phyloP scores from a whole-genome alignment of 345 rosid species.

The Combretum micranthum region DNA sequence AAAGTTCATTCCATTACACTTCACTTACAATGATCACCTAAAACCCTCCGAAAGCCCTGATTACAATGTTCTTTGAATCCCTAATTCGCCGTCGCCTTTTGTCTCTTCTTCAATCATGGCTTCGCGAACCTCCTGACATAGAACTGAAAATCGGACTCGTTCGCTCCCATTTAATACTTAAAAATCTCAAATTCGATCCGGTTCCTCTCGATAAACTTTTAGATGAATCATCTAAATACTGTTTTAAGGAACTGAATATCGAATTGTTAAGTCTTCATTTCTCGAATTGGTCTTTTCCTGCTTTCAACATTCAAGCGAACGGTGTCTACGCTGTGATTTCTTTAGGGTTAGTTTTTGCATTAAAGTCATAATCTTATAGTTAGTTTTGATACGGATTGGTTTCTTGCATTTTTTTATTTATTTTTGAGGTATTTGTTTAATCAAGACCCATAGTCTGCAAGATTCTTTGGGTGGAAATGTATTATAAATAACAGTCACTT shows the following conservation, averaged over 20 bases:
- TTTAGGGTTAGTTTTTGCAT: constrained; percentile 30
- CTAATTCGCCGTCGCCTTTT: constrained; percentile 43
- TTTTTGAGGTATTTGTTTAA: too few species aligned
- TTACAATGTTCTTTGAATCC: constrained; percentile 34
- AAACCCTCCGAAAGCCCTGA: background rate
- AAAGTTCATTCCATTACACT: background rate
- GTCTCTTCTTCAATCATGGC: constrained; percentile 60
- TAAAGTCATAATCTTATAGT: background rate
- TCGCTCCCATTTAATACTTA: constrained; percentile 33
- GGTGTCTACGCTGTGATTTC: constrained; percentile 46
- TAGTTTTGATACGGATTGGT: background rate
- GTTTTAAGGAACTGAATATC: constrained; percentile 38
- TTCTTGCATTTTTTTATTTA: too few species aligned
- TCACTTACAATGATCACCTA: background rate
- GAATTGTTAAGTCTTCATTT: constrained; percentile 45
- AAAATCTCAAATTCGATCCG: constrained; percentile 42
- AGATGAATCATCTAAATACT: constrained; percentile 30
- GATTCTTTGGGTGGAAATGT: too few species aligned
- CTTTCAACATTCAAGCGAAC: constrained; percentile 48
- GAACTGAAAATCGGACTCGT: constrained; percentile 54
- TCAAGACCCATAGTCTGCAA: too few species aligned
- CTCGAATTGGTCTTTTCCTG: constrained; percentile 65
- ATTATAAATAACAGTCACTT: too few species aligned
- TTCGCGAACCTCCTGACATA: constrained; percentile 57
- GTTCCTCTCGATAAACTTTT: constrained; percentile 42